Base-by-base conservation (phyloP, 2,329 filamentous ascomycete species). In the Aspergillus aculeatinus region DNA sequence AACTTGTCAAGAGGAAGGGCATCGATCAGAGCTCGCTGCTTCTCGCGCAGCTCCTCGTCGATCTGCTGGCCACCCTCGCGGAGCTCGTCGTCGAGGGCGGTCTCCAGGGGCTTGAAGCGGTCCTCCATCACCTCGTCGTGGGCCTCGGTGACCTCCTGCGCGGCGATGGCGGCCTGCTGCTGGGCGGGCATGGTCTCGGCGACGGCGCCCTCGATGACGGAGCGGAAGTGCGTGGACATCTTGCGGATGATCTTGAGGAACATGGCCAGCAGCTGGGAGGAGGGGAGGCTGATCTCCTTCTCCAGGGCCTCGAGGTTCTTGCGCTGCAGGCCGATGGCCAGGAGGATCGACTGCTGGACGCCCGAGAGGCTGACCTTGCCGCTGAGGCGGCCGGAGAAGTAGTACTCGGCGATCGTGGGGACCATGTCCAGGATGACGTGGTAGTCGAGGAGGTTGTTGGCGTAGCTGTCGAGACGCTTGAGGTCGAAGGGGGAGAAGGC, bases 191-290 rank as follows among this genome's bases (percentile, higher is more conserved):
- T 80, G 51, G 86, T 82, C 1, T 87, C 85, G 58, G 86, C 88
- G 11, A 89, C 88, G 0, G 91, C 92, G 3, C 86, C 87, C 48
- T 92, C 86, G 2, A 97, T 83, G 0, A 98, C 77, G 3, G 83
- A 80, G 33, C 87, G 85, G 77, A 99, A 95, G 72, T 93, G 86
- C 2, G 85, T 82, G 2, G 90, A 90, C 44, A 96, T 84, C 80
- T 98, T 98, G 65, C 92, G 87, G 61, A 97, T 84, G 62, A 96
- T 89, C 82, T 99, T 99, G 75, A 96, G 91, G 76, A 99, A 98
- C 89, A 98, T 96, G 62, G 94, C 93, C 63, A 99, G 82, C 3
- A 97, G 81, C 78, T 98, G 95, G 49, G 87, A 89, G 2, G 86
- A 84, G 0, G 86, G 86, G 5, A 97, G 79, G 7, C 83, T 84